These are phyloP conservation scores for Alnus glutinosa DNA, from an alignment of 306 rosid genomes.

Conservation along the genomic window DNA sequence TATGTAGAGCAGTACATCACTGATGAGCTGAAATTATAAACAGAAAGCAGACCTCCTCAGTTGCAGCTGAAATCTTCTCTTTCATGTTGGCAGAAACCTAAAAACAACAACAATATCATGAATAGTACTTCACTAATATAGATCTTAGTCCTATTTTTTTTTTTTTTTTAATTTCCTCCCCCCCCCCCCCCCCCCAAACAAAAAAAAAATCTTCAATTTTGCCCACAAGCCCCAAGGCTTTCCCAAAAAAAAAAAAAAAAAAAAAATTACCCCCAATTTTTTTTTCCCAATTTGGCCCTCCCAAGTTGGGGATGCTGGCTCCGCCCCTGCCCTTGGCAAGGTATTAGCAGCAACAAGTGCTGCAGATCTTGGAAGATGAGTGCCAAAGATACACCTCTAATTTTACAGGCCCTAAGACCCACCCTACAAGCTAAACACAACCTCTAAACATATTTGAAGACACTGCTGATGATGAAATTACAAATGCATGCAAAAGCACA, in stretches of 20 bases:
- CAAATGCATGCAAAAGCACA: not conserved
- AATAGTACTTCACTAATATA: not conserved
- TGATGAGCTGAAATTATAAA: slow-evolving; percentile 9
- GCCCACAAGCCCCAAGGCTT: too few species aligned
- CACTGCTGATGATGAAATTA: not conserved
- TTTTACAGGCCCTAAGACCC: not conserved
- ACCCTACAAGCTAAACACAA: not conserved
- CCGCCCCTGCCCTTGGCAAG: not conserved
- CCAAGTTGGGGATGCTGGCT: too few species aligned
- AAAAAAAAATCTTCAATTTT: too few species aligned
- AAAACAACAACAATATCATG: slow-evolving; percentile 17
- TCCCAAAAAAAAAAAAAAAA: too few species aligned
- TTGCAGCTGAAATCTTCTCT: slow-evolving; percentile 82
- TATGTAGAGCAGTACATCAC: slow-evolving; percentile 7
- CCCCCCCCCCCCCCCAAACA: slow-evolving; percentile 13
- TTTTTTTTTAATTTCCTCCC: not conserved
- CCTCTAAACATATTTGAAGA: slow-evolving; percentile 3
- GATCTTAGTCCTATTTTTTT: too few species aligned
- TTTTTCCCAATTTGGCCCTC: too few species aligned
- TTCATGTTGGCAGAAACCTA: slow-evolving; percentile 82
- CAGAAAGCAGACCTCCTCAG: slow-evolving; percentile 69
- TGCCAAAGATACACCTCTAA: not conserved
- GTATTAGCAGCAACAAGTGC: not conserved
- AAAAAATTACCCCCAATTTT: too few species aligned
- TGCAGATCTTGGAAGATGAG: not conserved